Conservation (phyloP, 768 basidiomycete species). For the Naematelia encephala region DNA sequence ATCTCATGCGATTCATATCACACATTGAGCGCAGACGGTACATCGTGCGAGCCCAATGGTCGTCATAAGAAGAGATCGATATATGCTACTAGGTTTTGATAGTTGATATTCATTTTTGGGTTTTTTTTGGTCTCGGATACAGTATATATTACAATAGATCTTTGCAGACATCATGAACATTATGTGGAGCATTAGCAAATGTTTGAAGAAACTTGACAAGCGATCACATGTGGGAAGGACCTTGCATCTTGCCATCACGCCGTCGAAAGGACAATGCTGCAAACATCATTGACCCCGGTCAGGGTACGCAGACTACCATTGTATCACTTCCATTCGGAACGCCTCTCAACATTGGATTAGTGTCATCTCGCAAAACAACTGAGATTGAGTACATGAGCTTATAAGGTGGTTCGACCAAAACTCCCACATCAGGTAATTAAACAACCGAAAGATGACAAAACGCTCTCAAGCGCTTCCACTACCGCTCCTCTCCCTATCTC, state of each 20-base stretch:
- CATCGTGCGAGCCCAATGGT: slow-evolving; percentile 3
- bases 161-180: background rate
- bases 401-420: background rate
- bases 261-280: no score
- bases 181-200: no score
- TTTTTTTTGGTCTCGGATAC: background rate
- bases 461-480: background rate
- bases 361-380: no score
- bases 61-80: background rate
- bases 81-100: background rate
- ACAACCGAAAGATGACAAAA: background rate
- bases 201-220: no score
- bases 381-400: no score
- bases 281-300: no score
- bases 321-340: no score
- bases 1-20: slow-evolving; percentile 5
- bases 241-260: no score
- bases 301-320: no score
- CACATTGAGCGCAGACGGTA: slow-evolving; percentile 1
- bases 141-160: no score
- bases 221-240: no score
- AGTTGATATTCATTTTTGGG: background rate
- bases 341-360: no score
- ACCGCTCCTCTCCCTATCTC: slow-evolving; percentile 10
- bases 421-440: background rate